A percentile compares a stretch with the other conserved stretches of the same genome.
phyloP scores from a whole-genome alignment of 2,329 filamentous ascomycete species.

The Fulvia fulva region DNA sequence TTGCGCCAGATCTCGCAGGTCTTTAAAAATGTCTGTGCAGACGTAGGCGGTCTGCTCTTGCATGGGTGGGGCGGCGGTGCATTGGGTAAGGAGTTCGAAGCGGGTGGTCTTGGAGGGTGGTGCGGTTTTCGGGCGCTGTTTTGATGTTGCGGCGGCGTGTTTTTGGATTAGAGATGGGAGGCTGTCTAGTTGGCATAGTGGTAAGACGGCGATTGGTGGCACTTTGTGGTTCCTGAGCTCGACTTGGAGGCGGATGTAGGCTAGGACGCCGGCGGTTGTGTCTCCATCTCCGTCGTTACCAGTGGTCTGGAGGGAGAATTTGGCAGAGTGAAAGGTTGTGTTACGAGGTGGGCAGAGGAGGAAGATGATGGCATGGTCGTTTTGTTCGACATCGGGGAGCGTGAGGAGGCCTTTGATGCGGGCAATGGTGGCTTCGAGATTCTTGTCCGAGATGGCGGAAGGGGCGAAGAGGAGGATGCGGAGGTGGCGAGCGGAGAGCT shows the following conservation, averaged over 20 bases:
- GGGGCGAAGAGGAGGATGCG: constrained; percentile 33
- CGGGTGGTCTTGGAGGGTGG: background rate
- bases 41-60: constrained; percentile 22
- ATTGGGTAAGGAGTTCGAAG: constrained; percentile 24
- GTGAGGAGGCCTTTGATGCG: constrained; percentile 32
- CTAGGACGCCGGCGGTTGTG: constrained; percentile 15
- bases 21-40: constrained; percentile 25
- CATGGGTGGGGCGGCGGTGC: constrained; percentile 25
- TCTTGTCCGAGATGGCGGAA: constrained; percentile 15
- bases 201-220: constrained; percentile 26
- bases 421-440: constrained; percentile 22
- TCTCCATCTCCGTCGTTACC: too few relatives aligned
- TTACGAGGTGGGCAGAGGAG: constrained; percentile 23
- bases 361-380: constrained; percentile 29
- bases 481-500: constrained; percentile 15
- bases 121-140: background rate
- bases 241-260: constrained; percentile 29
- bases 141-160: background rate
- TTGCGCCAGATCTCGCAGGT: constrained; percentile 21
- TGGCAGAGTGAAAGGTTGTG: constrained; percentile 16
- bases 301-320: background rate
- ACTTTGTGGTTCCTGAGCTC: constrained; percentile 19
- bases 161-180: constrained; percentile 25
- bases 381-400: constrained; percentile 27
- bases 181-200: constrained; percentile 19